These are phyloP conservation scores for Aspergillus caelatus DNA, from an alignment of 2,329 filamentous ascomycete genomes.

Conservation along the genomic window DNA sequence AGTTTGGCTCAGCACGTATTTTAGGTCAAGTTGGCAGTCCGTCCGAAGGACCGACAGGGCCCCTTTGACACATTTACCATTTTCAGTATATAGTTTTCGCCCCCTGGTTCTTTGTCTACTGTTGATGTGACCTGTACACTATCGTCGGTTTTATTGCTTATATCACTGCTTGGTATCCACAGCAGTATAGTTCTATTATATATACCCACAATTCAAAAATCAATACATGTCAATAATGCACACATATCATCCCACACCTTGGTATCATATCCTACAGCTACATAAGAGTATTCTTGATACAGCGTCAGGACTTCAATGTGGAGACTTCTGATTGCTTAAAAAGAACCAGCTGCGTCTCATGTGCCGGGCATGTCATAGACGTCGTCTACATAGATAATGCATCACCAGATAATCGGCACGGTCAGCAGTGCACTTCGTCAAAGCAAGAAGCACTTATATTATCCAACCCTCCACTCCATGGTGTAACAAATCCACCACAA, in stretches of 20 bases:
- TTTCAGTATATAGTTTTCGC: not conserved
- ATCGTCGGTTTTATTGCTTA: not conserved
- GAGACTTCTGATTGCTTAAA: not conserved
- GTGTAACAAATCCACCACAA: no score
- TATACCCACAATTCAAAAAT: not conserved
- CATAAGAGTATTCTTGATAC: not conserved
- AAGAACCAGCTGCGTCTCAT: not conserved
- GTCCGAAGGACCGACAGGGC: not conserved
- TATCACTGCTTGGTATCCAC: not conserved
- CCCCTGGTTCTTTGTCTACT: not conserved
- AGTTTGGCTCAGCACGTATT: not conserved
- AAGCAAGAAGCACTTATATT: no score
- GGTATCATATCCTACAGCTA: not conserved
- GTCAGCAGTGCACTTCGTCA: no score
- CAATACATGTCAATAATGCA: not conserved
- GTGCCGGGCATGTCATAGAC: not conserved
- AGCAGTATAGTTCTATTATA: not conserved
- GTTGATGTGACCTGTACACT: slow-evolving; percentile 1
- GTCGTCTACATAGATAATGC: not conserved
- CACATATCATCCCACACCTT: not conserved
- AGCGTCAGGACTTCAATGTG: not conserved
- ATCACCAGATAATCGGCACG: no score
- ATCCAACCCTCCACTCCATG: no score
- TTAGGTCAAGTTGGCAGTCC: not conserved
- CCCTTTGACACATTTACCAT: not conserved